Conservation (phyloP, 352 stramenopile genomes). For the Phytopythium sindhum region DNA sequence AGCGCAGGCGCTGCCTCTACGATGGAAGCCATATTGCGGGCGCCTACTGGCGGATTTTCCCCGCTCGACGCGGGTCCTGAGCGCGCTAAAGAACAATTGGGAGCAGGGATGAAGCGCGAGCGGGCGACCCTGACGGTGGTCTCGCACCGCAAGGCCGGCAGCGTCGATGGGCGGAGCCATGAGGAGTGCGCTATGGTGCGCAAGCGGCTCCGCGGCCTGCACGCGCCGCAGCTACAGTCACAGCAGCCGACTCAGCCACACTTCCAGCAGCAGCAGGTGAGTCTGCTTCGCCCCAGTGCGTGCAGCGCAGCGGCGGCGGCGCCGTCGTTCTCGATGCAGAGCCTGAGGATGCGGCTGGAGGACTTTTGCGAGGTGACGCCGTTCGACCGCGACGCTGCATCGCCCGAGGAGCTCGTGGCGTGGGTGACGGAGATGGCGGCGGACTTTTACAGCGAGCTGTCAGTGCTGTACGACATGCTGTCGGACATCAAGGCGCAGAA, state of each 20-base stretch:
- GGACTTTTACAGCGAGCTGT: conserved; percentile 62
- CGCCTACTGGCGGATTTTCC: neutral
- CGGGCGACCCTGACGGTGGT: conserved; percentile 25
- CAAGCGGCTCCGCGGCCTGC: conserved; percentile 37
- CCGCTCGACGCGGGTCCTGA: neutral
- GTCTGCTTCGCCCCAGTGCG: neutral
- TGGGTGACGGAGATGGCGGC: conserved; percentile 55
- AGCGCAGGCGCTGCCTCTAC: neutral
- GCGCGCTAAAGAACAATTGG: conserved; percentile 4
- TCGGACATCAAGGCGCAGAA: conserved; percentile 52
- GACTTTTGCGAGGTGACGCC: conserved; percentile 31
- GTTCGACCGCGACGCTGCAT: conserved; percentile 39
- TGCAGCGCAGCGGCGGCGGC: neutral
- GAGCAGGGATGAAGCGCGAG: conserved; percentile 43
- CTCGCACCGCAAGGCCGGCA: conserved; percentile 20
- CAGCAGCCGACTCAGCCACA: conserved; percentile 14
- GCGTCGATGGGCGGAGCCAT: conserved; percentile 12
- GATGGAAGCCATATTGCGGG: neutral
- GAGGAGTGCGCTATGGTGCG: conserved; percentile 30
- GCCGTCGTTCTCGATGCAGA: neutral
- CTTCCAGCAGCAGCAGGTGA: neutral
- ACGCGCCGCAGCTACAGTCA: conserved; percentile 8
- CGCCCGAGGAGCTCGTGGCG: conserved; percentile 35
- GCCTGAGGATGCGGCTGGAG: conserved; percentile 16
- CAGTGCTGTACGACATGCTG: conserved; percentile 66